Conservation (phyloP, 495 filamentous ascomycete genomes). For the Massariosphaeria phaeospora region DNA sequence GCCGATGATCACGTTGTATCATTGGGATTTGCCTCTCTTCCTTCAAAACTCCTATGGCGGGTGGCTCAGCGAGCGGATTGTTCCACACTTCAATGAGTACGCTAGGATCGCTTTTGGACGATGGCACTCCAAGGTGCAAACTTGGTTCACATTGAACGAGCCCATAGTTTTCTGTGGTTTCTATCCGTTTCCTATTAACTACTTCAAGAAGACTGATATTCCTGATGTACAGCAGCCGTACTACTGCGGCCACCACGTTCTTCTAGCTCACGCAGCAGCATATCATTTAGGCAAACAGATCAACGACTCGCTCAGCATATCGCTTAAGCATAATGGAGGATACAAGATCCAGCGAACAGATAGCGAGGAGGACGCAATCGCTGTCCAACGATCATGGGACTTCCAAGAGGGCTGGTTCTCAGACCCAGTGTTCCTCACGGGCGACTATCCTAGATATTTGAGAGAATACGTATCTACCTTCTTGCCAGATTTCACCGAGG, state of each 20-base stretch:
- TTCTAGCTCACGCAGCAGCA: conserved; percentile 39
- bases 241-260: conserved; percentile 40
- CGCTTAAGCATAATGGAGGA: conserved; percentile 42
- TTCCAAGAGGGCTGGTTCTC: conserved; percentile 40
- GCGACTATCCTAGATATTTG: conserved; percentile 34
- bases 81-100: conserved; percentile 32
- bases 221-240: conserved; percentile 37
- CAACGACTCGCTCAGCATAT: conserved; percentile 34
- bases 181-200: conserved; percentile 38
- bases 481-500: conserved; percentile 32
- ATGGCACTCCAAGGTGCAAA: conserved; percentile 29
- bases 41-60: conserved; percentile 38
- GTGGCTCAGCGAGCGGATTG: conserved; percentile 33
- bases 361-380: conserved; percentile 26
- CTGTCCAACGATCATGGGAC: conserved; percentile 33
- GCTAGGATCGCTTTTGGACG: conserved; percentile 27
- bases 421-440: conserved; percentile 34
- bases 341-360: conserved; percentile 39
- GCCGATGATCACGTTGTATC: conserved; percentile 33
- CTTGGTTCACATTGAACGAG: conserved; percentile 45
- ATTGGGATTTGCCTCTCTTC: conserved; percentile 34
- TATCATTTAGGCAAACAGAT: conserved; percentile 40
- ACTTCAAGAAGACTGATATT: conserved; percentile 39
- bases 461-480: conserved; percentile 33
- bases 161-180: conserved; percentile 38